These are phyloP conservation scores for Penicillium olsonii DNA, from an alignment of 2,329 filamentous ascomycete genomes.

Conservation along the genomic window DNA sequence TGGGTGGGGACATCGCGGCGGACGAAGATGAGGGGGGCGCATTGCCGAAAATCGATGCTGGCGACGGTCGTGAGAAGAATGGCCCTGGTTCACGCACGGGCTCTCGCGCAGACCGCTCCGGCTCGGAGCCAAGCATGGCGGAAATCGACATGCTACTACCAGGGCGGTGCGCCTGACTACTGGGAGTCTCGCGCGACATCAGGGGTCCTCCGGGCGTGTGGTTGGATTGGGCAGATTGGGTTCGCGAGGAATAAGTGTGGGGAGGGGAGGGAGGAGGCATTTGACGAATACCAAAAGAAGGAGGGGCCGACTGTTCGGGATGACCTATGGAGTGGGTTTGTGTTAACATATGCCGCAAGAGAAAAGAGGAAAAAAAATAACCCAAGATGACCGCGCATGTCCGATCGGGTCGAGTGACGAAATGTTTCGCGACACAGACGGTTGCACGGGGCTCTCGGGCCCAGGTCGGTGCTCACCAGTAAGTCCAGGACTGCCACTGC, in stretches of 20 bases:
- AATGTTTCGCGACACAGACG: slow-evolving; percentile 5
- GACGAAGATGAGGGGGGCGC: slow-evolving; percentile 36
- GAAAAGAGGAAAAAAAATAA: not conserved
- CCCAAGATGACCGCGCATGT: slow-evolving; percentile 2
- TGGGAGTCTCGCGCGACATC: slow-evolving; percentile 58
- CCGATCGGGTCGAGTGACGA: slow-evolving; percentile 2
- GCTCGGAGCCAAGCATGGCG: slow-evolving; percentile 65
- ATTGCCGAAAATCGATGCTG: slow-evolving; percentile 36
- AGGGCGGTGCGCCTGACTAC: slow-evolving; percentile 55
- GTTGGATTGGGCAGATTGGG: slow-evolving; percentile 40
- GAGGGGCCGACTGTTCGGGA: slow-evolving; percentile 35
- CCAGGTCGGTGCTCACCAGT: slow-evolving; percentile 37
- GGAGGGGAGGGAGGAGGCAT: slow-evolving; percentile 57
- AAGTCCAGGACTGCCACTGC: slow-evolving; percentile 38
- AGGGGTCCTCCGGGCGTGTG: slow-evolving; percentile 42
- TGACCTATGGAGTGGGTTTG: slow-evolving; percentile 20
- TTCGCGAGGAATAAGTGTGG: slow-evolving; percentile 47
- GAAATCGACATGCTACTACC: slow-evolving; percentile 72
- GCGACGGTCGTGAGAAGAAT: slow-evolving; percentile 51
- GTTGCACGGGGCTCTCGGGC: slow-evolving; percentile 14
- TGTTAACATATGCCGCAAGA: slow-evolving; percentile 7
- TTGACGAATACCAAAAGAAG: slow-evolving; percentile 41
- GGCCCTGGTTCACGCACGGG: slow-evolving; percentile 43
- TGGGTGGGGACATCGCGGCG: slow-evolving; percentile 47
- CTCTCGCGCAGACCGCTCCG: slow-evolving; percentile 50